These are phyloP conservation scores for Phytopythium oedochilum DNA, from an alignment of 352 stramenopile genomes.

Conservation along the genomic window DNA sequence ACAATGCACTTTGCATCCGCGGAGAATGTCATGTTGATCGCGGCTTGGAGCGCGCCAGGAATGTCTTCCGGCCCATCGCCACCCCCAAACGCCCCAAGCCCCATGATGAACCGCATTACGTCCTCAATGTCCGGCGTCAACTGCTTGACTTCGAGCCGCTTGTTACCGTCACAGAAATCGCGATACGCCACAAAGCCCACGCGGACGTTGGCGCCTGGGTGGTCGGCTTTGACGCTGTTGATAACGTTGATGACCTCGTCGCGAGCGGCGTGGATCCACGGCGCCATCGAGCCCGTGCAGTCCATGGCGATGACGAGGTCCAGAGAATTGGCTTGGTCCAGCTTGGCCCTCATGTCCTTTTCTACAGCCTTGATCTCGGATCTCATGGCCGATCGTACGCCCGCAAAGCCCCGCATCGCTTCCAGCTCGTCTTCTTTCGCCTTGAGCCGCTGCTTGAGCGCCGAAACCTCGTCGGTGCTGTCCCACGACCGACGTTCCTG, in stretches of 20 bases:
- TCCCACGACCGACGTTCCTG: neutral
- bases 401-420: constrained; percentile 10
- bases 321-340: constrained; percentile 14
- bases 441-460: neutral
- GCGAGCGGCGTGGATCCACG: constrained; percentile 28
- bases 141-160: constrained; percentile 15
- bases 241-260: constrained; percentile 26
- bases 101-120: constrained; percentile 19
- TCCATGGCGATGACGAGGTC: constrained; percentile 48
- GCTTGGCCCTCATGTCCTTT: constrained; percentile 13
- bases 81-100: constrained; percentile 18
- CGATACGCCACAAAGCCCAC: constrained; percentile 41
- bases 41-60: constrained; percentile 21
- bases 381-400: constrained; percentile 20
- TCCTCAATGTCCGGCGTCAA: constrained; percentile 14
- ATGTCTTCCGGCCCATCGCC: constrained; percentile 34
- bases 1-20: constrained; percentile 24
- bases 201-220: constrained; percentile 16
- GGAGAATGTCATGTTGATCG: constrained; percentile 20
- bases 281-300: constrained; percentile 31
- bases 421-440: constrained; percentile 9
- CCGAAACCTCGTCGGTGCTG: neutral
- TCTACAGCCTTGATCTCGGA: constrained; percentile 10
- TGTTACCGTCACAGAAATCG: constrained; percentile 26
- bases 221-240: constrained; percentile 14